phyloP scores from a whole-genome alignment of 169 alveolate species.

The Perkinsus olseni region DNA sequence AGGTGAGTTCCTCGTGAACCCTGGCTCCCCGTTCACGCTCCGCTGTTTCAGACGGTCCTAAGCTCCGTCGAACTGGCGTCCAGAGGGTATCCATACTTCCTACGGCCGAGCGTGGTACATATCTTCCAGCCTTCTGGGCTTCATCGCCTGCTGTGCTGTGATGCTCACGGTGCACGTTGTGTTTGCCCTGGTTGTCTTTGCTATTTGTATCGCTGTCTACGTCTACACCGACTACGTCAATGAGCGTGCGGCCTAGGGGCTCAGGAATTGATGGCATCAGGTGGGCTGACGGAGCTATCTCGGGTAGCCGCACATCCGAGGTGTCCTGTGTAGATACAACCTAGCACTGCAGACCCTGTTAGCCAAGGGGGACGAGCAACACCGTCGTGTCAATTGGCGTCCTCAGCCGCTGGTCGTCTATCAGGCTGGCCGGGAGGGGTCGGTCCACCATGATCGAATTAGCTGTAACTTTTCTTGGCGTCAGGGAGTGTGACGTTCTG shows the following conservation, averaged over 20 bases:
- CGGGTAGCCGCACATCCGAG: not conserved
- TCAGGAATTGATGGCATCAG: slow-evolving; percentile 33
- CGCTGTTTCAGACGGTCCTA: slow-evolving; percentile 7
- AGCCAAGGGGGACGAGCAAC: slow-evolving; percentile 1
- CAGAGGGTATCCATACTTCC: slow-evolving; percentile 26
- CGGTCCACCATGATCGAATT: not conserved
- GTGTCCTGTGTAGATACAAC: not conserved
- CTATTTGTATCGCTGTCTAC: not conserved
- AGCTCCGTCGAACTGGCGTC: slow-evolving; percentile 25
- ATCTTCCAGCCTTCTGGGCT: slow-evolving; percentile 18
- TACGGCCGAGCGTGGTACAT: slow-evolving; percentile 25
- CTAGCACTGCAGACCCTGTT: slow-evolving; percentile 25
- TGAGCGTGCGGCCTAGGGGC: slow-evolving; percentile 23
- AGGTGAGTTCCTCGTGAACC: not conserved
- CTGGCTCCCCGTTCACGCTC: not conserved
- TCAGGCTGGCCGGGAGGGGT: slow-evolving; percentile 18
- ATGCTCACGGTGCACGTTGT: slow-evolving; percentile 11
- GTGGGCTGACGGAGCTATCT: not conserved
- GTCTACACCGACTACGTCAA: slow-evolving; percentile 5
- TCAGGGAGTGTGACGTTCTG: slow-evolving; percentile 19
- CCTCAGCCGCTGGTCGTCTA: slow-evolving; percentile 13
- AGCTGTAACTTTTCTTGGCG: not conserved
- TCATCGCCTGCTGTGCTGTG: not conserved
- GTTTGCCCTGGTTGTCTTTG: not conserved
- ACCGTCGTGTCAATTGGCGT: not conserved